phyloP scores from a whole-genome alignment of 768 basidiomycete species.

The Russula earlei region DNA sequence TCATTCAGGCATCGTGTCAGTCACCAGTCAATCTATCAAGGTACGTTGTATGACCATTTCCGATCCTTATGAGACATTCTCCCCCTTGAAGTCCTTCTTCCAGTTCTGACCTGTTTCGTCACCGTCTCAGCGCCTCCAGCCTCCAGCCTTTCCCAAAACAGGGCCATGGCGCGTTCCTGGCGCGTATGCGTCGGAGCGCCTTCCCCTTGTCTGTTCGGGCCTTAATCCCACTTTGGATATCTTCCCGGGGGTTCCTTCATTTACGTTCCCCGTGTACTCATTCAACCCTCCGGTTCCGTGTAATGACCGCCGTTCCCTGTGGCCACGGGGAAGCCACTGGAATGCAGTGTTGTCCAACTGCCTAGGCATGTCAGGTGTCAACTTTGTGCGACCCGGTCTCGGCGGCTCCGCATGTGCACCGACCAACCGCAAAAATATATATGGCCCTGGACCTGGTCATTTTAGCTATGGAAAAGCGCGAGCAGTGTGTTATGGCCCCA shows the following conservation, averaged over 20 bases:
- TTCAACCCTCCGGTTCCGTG: not conserved
- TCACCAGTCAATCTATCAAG: not conserved
- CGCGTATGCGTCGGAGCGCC: not conserved
- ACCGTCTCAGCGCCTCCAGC: not conserved
- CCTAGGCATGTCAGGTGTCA: constrained; percentile 4
- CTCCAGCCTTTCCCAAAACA: not conserved
- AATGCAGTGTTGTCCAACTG: not conserved
- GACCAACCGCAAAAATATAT: not conserved
- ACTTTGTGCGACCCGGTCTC: not conserved
- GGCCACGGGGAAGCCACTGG: not conserved
- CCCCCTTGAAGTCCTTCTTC: not conserved
- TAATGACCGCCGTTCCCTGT: constrained; percentile 5
- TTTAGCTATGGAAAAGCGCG: not conserved
- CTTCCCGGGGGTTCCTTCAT: not conserved
- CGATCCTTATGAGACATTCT: not conserved
- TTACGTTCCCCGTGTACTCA: not conserved
- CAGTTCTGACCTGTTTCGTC: not conserved
- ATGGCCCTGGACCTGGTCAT: not conserved
- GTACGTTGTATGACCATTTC: not conserved
- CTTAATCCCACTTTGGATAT: not conserved
- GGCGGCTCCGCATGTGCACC: not conserved
- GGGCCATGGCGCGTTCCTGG: not conserved
- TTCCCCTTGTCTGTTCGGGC: not conserved
- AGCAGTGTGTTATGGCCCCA: not conserved
- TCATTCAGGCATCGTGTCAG: constrained; percentile 2